These are phyloP conservation scores for Psidium guajava DNA, from an alignment of 345 rosid species.

Conservation along the genomic window DNA sequence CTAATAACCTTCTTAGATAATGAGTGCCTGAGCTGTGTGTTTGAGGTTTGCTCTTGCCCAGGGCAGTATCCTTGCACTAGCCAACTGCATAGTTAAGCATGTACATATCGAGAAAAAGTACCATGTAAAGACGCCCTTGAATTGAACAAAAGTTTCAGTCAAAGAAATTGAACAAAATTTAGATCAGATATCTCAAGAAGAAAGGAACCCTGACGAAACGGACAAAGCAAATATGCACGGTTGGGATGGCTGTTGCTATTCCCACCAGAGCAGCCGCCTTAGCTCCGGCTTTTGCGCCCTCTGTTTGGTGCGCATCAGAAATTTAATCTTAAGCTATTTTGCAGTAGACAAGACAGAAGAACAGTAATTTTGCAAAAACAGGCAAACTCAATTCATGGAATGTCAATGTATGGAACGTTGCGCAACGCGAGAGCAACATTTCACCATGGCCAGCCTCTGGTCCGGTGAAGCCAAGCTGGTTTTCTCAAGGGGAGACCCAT, in stretches of 20 bases:
- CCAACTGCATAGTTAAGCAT: constrained; percentile 27
- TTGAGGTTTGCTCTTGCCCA: constrained; percentile 90
- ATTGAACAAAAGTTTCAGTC: not conserved
- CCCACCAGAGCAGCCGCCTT: constrained; percentile 68
- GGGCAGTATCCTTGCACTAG: constrained; percentile 58
- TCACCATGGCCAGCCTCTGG: constrained; percentile 54
- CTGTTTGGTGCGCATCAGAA: constrained; percentile 19
- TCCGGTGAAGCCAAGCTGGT: constrained; percentile 36
- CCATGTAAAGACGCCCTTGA: not conserved
- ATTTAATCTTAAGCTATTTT: not conserved
- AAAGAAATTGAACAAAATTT: not conserved
- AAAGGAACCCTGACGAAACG: not conserved
- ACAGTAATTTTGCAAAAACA: not conserved
- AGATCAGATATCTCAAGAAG: not conserved
- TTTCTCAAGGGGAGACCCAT: constrained; percentile 31
- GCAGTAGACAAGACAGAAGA: not conserved
- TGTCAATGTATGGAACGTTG: not conserved
- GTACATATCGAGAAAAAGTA: not conserved
- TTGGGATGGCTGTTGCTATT: constrained; percentile 69
- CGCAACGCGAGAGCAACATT: constrained; percentile 45
- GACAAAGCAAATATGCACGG: constrained; percentile 25
- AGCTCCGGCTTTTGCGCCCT: constrained; percentile 81
- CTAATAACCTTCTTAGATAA: constrained; percentile 50
- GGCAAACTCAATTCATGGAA: not conserved
- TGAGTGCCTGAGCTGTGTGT: constrained; percentile 92